Conservation (phyloP, 345 rosid species). For the Moringa oleifera region DNA sequence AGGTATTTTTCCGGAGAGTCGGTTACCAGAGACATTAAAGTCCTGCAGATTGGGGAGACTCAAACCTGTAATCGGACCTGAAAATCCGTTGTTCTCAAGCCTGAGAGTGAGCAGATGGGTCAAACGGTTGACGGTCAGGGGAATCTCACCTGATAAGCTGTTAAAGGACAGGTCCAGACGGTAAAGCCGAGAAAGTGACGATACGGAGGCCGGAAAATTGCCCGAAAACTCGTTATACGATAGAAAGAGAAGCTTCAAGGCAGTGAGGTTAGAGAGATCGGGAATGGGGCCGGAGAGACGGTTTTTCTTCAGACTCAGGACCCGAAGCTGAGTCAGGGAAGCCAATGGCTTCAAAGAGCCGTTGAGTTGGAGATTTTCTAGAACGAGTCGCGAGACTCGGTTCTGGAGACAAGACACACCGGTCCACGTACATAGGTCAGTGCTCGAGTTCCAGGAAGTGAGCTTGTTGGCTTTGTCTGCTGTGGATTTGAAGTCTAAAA, state of each 20-base stretch:
- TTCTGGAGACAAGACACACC: conserved; percentile 59
- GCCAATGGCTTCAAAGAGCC: conserved; percentile 49
- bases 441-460: conserved; percentile 51
- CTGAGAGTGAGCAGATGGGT: conserved; percentile 76
- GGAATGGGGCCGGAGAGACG: conserved; percentile 57
- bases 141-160: conserved; percentile 68
- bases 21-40: conserved; percentile 67
- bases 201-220: conserved; percentile 46
- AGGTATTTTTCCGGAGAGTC: conserved; percentile 65
- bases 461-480: conserved; percentile 55
- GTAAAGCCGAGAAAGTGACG: conserved; percentile 48
- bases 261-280: conserved; percentile 54
- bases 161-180: conserved; percentile 85
- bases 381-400: conserved; percentile 66
- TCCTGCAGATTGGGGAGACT: conserved; percentile 59
- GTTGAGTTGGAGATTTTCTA: conserved; percentile 53
- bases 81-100: conserved; percentile 54
- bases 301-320: conserved; percentile 74
- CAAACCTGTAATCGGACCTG: conserved; percentile 45
- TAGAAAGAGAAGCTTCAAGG: conserved; percentile 71
- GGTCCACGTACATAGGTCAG: conserved; percentile 53
- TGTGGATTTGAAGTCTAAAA: conserved; percentile 47
- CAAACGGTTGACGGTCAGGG: conserved; percentile 37
- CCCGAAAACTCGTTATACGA: conserved; percentile 69
- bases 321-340: conserved; percentile 62